Base-by-base conservation (phyloP, 2,329 filamentous ascomycete species). In the Sporothrix curviconia region DNA sequence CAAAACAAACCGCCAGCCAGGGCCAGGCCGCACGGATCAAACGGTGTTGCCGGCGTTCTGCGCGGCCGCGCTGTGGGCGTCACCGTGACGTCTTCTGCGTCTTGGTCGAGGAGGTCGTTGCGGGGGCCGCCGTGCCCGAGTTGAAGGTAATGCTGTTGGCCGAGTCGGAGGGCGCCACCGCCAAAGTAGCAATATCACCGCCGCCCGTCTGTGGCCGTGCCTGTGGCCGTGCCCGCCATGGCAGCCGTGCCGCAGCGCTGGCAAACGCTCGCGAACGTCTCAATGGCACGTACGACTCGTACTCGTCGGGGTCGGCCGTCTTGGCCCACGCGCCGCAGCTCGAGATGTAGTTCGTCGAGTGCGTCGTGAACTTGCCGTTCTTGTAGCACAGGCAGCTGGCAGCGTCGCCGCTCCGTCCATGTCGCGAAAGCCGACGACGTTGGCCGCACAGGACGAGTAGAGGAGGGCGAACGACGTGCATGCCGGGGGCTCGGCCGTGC, bases 341-440 rank as follows among this genome's bases (percentile, higher is more conserved):
- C 14, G 56, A 59, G 7, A 64, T 62, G 36, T 62, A 66, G 55
- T 62, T n/a, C 58, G 47, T 69, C 62, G 12, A 68, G 59, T 0
- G 47, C 2, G 66, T 68, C 37, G 64, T 64, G 51, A 59, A 63
- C 6, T 28, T 40, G 3, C 57, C 58, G 12, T 46, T 34, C 19
- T 62, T 56, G 52, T 62, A 63, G 59, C 67, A 69, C 12, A 69
- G 32, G 51, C 67, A 69, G 3, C 54, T 59, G 1, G 64, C 65
- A 12, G 56, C 36, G 4, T 63, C 51, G 8, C 4, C 34, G 9
- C 49, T 37, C n/a, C n/a, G n/a, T 43, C 22, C 22, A 60, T 55
- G 7, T 62, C 62, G 19, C 22, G 4, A 43, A 63, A 55, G 15
- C 53, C 58, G 11, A 34, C 47, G 7, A 55, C 19, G 9, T 59